Evolutionary conservation across 2,329 filamentous ascomycete species (phyloP), one percentile per base, ranked within the genome.

Genomic region (Penicillium freii): DNA sequence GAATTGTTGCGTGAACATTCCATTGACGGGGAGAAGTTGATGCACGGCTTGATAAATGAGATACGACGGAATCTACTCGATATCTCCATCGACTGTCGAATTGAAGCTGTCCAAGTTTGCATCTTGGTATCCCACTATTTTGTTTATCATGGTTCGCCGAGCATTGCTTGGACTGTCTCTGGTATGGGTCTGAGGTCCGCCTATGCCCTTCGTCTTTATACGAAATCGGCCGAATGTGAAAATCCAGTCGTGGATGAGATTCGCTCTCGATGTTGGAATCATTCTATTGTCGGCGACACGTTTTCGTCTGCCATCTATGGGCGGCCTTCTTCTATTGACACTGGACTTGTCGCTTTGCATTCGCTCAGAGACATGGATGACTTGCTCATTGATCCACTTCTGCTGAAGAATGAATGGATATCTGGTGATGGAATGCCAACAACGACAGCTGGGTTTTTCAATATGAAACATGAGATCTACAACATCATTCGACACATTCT

Each of bases 301-400:
- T 72, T 72, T 54, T 60, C 66, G 25, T 65, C 70, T 11, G 65
- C 67, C 58, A 66, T 71, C 33, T 71, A 71, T 52, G 69, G 69
- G 9, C 61, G 68, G 25, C 69, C 69, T 21, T 61, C 65, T 3
- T 67, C 67, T 10, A 58, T 71, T 10, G 67, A 71, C 31, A 52
- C 64, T 2, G 68, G 66, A 8, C 68, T 70, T 42, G 56, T 51
- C 15, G 54, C 47, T 17, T 27, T 68, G 9, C 66, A 67, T 46
- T 58, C 66, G 10, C 60, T 70, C 5, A 53, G 61, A 17, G 54
- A 69, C 17, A 59, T 66, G 29, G 68, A 70, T 52, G 69, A 71
- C 43, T 58, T 67, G 19, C 38, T 29, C 7, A 59, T 58, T 13
- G 40, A 54, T 49, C 45, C 54, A 6, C 43, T 40, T 19, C n/a